Evolutionary conservation across 805 yeast genomes (phyloP).

Genomic region (Ogataea angusta): DNA sequence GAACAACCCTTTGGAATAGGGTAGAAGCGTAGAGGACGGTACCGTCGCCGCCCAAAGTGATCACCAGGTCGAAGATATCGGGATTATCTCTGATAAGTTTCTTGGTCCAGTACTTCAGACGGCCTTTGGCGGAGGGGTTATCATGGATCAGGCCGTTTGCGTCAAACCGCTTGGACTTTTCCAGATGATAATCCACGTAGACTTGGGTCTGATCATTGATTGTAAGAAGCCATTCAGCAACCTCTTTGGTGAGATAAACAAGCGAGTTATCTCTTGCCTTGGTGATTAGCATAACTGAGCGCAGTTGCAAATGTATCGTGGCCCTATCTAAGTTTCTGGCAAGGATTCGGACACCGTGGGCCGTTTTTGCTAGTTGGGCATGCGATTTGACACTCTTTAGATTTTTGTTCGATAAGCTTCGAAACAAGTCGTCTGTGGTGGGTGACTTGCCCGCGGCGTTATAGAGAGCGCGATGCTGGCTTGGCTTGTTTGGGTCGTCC

Average conservation of each 20-base stretch:
- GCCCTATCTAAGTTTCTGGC: conserved; percentile 71
- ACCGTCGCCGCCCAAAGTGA: conserved; percentile 96
- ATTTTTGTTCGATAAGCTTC: conserved; percentile 35
- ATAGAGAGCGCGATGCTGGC: neutral
- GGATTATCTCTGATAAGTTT: conserved; percentile 46
- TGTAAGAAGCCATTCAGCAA: conserved; percentile 70
- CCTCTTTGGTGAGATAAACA: conserved; percentile 70
- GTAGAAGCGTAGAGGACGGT: conserved; percentile 89
- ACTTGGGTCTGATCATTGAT: conserved; percentile 36
- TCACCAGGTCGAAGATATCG: conserved; percentile 64
- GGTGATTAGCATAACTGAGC: conserved; percentile 78
- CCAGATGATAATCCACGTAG: conserved; percentile 71
- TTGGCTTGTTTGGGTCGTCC: conserved; percentile 16
- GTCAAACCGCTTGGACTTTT: conserved; percentile 61
- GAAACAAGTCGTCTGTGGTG: conserved; percentile 19
- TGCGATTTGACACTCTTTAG: conserved; percentile 61
- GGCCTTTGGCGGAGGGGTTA: conserved; percentile 41
- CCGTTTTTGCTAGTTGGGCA: conserved; percentile 74
- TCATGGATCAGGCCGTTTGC: conserved; percentile 48
- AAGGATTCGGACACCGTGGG: conserved; percentile 72
- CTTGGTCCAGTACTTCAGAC: conserved; percentile 68
- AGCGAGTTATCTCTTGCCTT: conserved; percentile 83
- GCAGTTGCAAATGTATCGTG: conserved; percentile 65
- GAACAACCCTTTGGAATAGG: conserved; percentile 78
- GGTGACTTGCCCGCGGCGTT: conserved; percentile 7